Percentiles rank a stretch among this genome's conserved stretches.
Conservation (phyloP, 2,329 filamentous ascomycete species). For the Apiospora rasikravindrae region DNA sequence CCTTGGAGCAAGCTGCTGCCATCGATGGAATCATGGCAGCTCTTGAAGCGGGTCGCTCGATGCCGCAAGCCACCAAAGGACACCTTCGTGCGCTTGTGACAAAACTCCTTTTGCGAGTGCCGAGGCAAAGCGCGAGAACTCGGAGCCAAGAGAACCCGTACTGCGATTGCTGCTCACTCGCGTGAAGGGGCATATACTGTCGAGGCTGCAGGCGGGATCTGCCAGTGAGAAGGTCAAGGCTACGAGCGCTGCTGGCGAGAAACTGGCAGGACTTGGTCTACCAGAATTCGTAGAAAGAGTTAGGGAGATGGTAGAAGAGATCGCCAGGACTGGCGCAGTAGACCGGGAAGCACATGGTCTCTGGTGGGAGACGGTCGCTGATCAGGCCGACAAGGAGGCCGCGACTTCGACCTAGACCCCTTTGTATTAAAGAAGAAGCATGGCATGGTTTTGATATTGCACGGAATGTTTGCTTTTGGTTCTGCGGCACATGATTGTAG, state of each 20-base stretch:
- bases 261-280: slow-evolving; percentile 70
- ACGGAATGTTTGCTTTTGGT: background rate
- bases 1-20: slow-evolving; percentile 51
- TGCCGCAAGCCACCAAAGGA: slow-evolving; percentile 65
- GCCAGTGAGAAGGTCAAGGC: slow-evolving; percentile 74
- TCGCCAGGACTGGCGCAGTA: slow-evolving; percentile 68
- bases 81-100: slow-evolving; percentile 63
- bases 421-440: slow-evolving; percentile 5
- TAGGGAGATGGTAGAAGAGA: slow-evolving; percentile 70
- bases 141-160: slow-evolving; percentile 59
- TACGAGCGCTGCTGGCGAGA: slow-evolving; percentile 71
- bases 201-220: slow-evolving; percentile 67
- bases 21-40: slow-evolving; percentile 68
- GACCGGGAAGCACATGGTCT: slow-evolving; percentile 70
- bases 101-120: slow-evolving; percentile 58
- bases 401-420: slow-evolving; percentile 6
- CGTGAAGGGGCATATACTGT: slow-evolving; percentile 69
- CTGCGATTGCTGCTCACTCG: slow-evolving; percentile 72
- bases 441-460: background rate
- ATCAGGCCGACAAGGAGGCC: slow-evolving; percentile 55
- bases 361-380: slow-evolving; percentile 74
- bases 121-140: slow-evolving; percentile 48
- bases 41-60: slow-evolving; percentile 65
- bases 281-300: slow-evolving; percentile 76
- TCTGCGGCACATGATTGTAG: background rate